These are phyloP conservation scores for Dianthus caryophyllus DNA, from an alignment of 148 eudicot species.

Conservation along the genomic window DNA sequence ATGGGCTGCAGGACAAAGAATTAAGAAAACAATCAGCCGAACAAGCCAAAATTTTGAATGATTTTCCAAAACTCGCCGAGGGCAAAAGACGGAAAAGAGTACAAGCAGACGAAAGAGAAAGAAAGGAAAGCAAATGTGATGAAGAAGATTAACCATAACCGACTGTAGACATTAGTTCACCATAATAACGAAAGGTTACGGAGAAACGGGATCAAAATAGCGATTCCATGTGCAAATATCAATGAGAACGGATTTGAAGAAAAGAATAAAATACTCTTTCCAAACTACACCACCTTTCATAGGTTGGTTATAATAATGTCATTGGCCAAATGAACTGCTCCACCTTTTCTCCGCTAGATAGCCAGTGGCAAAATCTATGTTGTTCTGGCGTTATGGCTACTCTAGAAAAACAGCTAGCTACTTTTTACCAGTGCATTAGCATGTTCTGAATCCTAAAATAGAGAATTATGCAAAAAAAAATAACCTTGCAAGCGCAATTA, in stretches of 20 bases:
- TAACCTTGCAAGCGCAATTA: no score
- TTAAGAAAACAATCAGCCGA: not conserved
- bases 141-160: not conserved
- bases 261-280: no score
- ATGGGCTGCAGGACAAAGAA: slow-evolving; percentile 54
- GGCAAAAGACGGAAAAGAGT: not conserved
- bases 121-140: not conserved
- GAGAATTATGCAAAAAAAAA: no score
- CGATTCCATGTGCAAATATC: not conserved
- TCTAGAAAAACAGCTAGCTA: not conserved
- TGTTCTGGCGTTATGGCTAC: no score
- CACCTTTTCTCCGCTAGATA: no score
- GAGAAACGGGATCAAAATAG: not conserved
- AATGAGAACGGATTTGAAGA: not conserved
- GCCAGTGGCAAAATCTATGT: no score
- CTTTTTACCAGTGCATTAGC: not conserved
- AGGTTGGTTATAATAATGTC: no score
- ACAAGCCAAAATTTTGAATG: not conserved
- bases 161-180: not conserved
- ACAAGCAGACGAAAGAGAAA: not conserved
- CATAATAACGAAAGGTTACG: not conserved
- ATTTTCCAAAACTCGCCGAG: not conserved
- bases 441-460: not conserved
- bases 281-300: no score
- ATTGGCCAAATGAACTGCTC: no score